Evolutionary conservation across 805 yeast species (phyloP).

Genomic region (Metschnikowia lunata): DNA sequence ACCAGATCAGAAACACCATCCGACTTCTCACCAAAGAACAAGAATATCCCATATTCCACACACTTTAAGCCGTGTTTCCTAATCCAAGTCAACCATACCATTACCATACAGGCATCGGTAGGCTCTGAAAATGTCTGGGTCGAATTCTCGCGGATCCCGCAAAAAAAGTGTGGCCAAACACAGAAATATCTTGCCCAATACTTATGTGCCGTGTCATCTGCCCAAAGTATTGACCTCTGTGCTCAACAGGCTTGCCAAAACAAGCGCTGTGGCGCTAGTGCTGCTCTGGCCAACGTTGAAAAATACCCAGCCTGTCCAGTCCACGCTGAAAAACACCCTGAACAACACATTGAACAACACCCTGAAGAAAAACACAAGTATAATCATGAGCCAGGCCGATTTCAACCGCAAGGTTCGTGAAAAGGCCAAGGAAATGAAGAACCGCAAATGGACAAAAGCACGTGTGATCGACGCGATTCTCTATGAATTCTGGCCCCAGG

Average conservation of each 20-base stretch:
- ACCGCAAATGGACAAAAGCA: conserved; percentile 23
- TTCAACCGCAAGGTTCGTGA: conserved; percentile 8
- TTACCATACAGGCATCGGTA: too few relatives aligned
- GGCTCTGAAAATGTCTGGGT: background rate
- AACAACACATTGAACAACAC: too few relatives aligned
- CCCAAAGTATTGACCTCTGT: conserved; percentile 18
- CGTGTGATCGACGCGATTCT: conserved; percentile 43
- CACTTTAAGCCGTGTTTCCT: too few relatives aligned
- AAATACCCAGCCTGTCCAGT: conserved; percentile 20
- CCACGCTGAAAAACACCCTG: too few relatives aligned
- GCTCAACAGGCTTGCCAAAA: conserved; percentile 28
- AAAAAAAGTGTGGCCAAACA: conserved; percentile 5
- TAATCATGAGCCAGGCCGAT: conserved; percentile 6
- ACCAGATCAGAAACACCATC: too few relatives aligned
- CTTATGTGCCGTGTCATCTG: conserved; percentile 33
- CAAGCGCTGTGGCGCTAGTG: conserved; percentile 29
- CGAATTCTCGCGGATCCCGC: background rate
- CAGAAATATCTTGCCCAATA: conserved; percentile 35
- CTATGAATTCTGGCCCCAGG: conserved; percentile 49
- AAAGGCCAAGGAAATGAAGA: conserved; percentile 9
- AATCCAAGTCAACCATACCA: too few relatives aligned
- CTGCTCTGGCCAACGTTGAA: conserved; percentile 32
- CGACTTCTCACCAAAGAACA: too few relatives aligned
- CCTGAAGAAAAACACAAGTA: background rate
- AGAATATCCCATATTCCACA: too few relatives aligned